phyloP scores from a whole-genome alignment of 164 flowering plant species.

The Nymphaea colorata region DNA sequence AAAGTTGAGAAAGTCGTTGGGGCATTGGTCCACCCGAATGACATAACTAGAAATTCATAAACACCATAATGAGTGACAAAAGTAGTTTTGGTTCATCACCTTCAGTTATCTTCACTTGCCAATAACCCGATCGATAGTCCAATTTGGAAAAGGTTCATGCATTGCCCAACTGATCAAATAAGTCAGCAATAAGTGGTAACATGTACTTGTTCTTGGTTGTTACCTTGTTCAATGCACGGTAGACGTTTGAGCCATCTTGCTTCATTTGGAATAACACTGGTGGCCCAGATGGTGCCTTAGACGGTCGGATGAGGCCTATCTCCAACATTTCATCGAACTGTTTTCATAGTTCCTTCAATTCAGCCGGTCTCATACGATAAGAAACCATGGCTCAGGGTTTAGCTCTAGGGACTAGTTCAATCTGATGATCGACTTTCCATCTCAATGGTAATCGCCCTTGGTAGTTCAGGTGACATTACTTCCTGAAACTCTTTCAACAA shows the following conservation, averaged over 20 bases:
- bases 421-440: neutral
- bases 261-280: neutral
- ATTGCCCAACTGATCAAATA: neutral
- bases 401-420: slow-evolving; percentile 6
- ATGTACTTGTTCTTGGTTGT: slow-evolving; percentile 10
- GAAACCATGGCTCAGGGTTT: neutral
- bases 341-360: slow-evolving; percentile 3
- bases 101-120: neutral
- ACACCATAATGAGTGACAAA: neutral
- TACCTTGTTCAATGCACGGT: slow-evolving; percentile 4
- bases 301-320: no score
- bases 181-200: neutral
- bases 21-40: slow-evolving; percentile 6
- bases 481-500: slow-evolving; percentile 2
- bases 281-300: slow-evolving; percentile 5
- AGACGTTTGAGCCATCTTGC: slow-evolving; percentile 4
- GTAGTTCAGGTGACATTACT: slow-evolving; percentile 6
- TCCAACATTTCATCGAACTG: neutral
- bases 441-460: slow-evolving; percentile 2
- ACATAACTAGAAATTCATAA: slow-evolving; percentile 6
- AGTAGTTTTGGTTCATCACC: neutral
- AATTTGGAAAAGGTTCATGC: slow-evolving; percentile 9
- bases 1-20: no score
- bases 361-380: slow-evolving; percentile 1
- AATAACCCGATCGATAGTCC: slow-evolving; percentile 8